These are phyloP conservation scores for Discostella pseudostelligera DNA, from an alignment of 108 stramenopile genomes.

Conservation along the genomic window DNA sequence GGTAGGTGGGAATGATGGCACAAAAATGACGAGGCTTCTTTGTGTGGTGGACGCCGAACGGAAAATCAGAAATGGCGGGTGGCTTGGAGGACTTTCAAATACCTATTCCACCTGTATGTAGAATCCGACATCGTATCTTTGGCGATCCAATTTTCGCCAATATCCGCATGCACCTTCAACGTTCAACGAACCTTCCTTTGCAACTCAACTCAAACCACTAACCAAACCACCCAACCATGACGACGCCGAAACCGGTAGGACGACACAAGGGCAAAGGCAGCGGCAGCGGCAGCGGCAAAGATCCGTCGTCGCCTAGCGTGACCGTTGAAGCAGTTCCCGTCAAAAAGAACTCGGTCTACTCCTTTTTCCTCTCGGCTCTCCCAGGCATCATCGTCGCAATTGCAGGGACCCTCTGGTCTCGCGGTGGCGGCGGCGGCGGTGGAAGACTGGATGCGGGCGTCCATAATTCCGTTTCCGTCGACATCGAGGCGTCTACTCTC, in stretches of 20 bases:
- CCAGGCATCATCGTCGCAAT: constrained; percentile 21
- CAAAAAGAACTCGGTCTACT: background rate
- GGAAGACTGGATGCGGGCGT: background rate
- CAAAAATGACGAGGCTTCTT: too few species aligned
- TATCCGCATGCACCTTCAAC: too few species aligned
- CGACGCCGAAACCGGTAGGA: constrained; percentile 1
- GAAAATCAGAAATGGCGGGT: too few species aligned
- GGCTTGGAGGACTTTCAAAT: too few species aligned
- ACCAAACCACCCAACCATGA: background rate
- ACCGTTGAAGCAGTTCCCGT: background rate
- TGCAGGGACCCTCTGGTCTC: constrained; percentile 23
- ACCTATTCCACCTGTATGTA: too few species aligned
- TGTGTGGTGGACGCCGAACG: too few species aligned
- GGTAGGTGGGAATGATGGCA: too few species aligned
- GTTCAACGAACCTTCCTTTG: too few species aligned
- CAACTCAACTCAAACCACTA: too few species aligned
- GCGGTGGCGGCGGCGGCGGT: background rate
- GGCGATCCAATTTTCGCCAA: too few species aligned
- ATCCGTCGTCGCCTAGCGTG: background rate
- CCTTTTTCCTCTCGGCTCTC: constrained; percentile 11
- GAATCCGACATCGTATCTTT: too few species aligned
- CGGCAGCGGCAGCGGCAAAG: background rate
- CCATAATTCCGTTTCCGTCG: background rate
- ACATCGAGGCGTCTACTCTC: constrained; percentile 8
- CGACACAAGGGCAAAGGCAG: constrained; percentile 8